A percentile compares a stretch with the other conserved stretches of the same genome.
Evolutionary conservation across 352 stramenopile genomes (phyloP).

Genomic region (Pythium vanterpoolii): DNA sequence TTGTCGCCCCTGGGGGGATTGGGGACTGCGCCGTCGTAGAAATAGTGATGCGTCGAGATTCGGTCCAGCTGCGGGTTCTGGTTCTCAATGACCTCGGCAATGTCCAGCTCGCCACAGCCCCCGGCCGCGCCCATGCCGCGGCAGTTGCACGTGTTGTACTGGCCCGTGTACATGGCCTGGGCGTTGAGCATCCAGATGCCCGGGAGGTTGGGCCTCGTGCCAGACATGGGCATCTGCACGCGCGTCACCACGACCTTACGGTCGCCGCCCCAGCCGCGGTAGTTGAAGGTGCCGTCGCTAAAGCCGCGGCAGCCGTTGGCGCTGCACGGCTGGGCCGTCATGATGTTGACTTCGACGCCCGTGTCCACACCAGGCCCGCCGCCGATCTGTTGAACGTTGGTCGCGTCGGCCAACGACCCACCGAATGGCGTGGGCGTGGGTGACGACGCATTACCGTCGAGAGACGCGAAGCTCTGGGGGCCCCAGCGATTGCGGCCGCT

Average conservation of each 20-base stretch:
- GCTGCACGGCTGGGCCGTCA: slow-evolving; percentile 40
- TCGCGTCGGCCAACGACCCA: slow-evolving; percentile 43
- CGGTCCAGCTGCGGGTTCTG: slow-evolving; percentile 28
- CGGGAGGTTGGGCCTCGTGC: slow-evolving; percentile 31
- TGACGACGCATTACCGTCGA: slow-evolving; percentile 32
- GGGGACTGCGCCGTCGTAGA: slow-evolving; percentile 40
- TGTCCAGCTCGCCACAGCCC: slow-evolving; percentile 64
- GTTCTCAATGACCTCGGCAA: slow-evolving; percentile 59
- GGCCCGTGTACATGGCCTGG: slow-evolving; percentile 43
- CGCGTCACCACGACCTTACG: slow-evolving; percentile 69
- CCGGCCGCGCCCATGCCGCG: slow-evolving; percentile 46
- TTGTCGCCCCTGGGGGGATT: slow-evolving; percentile 38
- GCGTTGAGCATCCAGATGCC: slow-evolving; percentile 66
- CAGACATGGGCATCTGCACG: slow-evolving; percentile 47
- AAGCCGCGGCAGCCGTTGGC: slow-evolving; percentile 33
- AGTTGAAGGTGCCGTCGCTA: slow-evolving; percentile 31
- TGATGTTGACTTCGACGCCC: slow-evolving; percentile 67
- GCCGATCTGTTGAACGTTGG: slow-evolving; percentile 25
- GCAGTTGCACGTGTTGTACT: slow-evolving; percentile 65
- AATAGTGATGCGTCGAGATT: slow-evolving; percentile 67
- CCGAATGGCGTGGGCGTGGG: slow-evolving; percentile 31
- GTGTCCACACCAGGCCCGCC: slow-evolving; percentile 46
- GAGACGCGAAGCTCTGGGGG: slow-evolving; percentile 55
- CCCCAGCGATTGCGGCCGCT: slow-evolving; percentile 25
- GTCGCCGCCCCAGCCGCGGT: slow-evolving; percentile 57